Evolutionary conservation across 2,329 filamentous ascomycete species (phyloP).

Genomic region (Calonectria hawksworthii): DNA sequence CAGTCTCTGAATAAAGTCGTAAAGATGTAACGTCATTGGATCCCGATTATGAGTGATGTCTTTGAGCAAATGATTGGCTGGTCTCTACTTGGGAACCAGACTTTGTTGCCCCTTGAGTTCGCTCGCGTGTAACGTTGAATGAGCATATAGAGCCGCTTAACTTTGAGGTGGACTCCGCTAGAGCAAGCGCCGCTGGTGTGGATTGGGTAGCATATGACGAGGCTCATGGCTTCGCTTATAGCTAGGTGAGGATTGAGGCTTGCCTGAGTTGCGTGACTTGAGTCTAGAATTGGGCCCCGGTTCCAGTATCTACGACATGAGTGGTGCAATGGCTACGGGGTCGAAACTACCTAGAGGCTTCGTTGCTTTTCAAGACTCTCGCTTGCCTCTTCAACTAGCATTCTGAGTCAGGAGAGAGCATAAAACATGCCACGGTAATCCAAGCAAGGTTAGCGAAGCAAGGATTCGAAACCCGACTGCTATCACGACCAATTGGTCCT

Average conservation of each 20-base stretch:
- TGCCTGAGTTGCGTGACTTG: neutral
- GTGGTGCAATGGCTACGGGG: neutral
- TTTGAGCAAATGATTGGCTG: neutral
- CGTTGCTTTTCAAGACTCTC: constrained; percentile 6
- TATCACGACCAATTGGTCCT: neutral
- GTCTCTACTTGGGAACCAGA: too few relatives aligned
- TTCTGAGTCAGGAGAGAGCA: neutral
- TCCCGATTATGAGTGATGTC: neutral
- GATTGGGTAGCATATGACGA: neutral
- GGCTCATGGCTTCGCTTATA: neutral
- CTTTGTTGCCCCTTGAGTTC: too few relatives aligned
- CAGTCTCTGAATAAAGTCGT: constrained; percentile 37
- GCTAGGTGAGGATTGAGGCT: neutral
- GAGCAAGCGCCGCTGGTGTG: neutral
- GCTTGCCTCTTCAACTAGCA: neutral
- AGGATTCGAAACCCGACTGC: neutral
- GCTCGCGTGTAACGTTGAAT: neutral
- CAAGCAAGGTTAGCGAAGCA: neutral
- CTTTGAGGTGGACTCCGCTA: neutral
- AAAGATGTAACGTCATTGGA: neutral
- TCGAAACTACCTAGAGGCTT: neutral
- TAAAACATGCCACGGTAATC: constrained; percentile 18
- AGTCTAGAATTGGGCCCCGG: neutral
- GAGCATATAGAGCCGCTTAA: neutral
- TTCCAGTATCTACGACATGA: neutral